Evolutionary conservation across 2,329 filamentous ascomycete genomes (phyloP).

Genomic region (Paracamarosporium sp.): DNA sequence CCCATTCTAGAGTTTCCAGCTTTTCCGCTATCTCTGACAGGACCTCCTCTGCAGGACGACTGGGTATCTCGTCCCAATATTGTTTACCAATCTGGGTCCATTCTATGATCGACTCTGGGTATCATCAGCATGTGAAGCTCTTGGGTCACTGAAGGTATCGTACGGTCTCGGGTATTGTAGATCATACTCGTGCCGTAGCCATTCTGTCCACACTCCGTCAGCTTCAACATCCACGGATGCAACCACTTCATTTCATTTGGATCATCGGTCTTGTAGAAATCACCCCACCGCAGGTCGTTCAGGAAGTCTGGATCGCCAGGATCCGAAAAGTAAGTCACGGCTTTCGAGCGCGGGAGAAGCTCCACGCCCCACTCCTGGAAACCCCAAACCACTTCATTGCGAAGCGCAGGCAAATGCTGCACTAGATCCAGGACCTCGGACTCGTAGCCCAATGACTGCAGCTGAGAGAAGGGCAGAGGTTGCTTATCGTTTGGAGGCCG

Average conservation of each 20-base stretch:
- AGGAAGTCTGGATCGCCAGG: constrained; percentile 3
- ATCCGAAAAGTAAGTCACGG: constrained; percentile 11
- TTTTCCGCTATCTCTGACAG: constrained; percentile 6
- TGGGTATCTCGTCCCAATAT: constrained; percentile 12
- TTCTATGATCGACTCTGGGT: constrained; percentile 12
- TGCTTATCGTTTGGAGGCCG: constrained; percentile 3
- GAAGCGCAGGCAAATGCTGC: constrained; percentile 8
- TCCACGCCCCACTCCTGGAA: constrained; percentile 11
- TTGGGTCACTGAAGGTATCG: neutral
- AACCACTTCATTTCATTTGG: constrained; percentile 7
- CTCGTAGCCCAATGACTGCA: constrained; percentile 7
- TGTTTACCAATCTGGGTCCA: constrained; percentile 8
- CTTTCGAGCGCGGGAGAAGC: constrained; percentile 9
- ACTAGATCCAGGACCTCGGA: constrained; percentile 13
- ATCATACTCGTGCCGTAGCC: constrained; percentile 11
- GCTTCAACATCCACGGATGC: constrained; percentile 11
- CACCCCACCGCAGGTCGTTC: constrained; percentile 11
- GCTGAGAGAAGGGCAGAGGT: neutral
- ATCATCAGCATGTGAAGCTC: neutral
- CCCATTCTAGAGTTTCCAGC: constrained; percentile 13
- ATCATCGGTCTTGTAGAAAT: constrained; percentile 6
- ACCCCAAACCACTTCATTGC: constrained; percentile 13
- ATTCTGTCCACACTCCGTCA: constrained; percentile 1
- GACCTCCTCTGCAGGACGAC: constrained; percentile 7
- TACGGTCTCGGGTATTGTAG: constrained; percentile 11